Conservation (phyloP, 495 filamentous ascomycete genomes). For the Aspergillus saccharolyticus region DNA sequence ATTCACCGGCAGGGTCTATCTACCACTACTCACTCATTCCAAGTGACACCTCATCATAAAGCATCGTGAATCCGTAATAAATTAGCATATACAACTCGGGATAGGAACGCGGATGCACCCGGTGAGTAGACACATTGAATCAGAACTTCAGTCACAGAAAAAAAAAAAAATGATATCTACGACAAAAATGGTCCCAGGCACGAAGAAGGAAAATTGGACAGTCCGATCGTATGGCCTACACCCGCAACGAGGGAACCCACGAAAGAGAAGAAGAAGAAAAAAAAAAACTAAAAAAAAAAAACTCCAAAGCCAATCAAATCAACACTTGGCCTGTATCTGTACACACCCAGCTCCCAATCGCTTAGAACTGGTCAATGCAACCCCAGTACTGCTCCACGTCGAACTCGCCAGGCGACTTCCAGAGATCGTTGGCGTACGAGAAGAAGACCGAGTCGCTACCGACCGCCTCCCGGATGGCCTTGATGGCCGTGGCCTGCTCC, state of each 20-base stretch:
- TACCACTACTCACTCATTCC: too few relatives aligned
- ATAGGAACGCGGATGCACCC: conserved; percentile 30
- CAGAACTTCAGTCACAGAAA: conserved; percentile 19
- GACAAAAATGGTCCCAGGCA: conserved; percentile 29
- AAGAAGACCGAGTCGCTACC: conserved; percentile 66
- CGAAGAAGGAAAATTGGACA: conserved; percentile 20
- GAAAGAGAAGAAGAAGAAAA: conserved; percentile 4
- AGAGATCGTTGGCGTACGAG: conserved; percentile 71
- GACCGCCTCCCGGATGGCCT: conserved; percentile 53
- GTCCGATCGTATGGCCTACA: conserved; percentile 16
- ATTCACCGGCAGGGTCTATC: too few relatives aligned
- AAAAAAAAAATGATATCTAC: conserved; percentile 39
- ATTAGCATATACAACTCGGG: conserved; percentile 28
- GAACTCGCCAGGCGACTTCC: conserved; percentile 70
- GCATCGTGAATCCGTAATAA: conserved; percentile 18
- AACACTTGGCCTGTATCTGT: conserved; percentile 15
- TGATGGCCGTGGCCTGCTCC: conserved; percentile 70
- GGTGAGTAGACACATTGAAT: conserved; percentile 29
- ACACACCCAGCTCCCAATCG: conserved; percentile 6
- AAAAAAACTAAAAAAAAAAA: conserved; percentile 16
- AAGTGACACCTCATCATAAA: too few relatives aligned
- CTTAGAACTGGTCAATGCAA: conserved; percentile 50
- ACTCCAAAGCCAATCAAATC: conserved; percentile 22
- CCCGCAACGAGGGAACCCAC: background rate
- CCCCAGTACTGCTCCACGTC: conserved; percentile 80